Conservation (phyloP, 768 basidiomycete genomes). For the Boletus coccyginus region DNA sequence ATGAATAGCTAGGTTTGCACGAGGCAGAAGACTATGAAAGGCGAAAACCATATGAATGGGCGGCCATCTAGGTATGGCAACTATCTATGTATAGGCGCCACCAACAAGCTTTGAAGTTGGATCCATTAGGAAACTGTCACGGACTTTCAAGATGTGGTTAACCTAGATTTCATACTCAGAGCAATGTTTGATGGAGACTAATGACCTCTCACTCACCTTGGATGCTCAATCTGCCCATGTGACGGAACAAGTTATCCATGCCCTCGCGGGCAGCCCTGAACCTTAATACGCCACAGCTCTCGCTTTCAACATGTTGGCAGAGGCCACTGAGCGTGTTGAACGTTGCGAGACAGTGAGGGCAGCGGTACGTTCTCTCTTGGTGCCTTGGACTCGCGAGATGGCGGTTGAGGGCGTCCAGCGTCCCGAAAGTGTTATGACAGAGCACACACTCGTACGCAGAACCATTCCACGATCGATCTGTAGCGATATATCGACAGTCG, state of each 20-base stretch:
- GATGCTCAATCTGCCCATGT: conserved; percentile 14
- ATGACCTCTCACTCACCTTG: conserved; percentile 6
- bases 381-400: conserved; percentile 66
- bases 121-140: conserved; percentile 14
- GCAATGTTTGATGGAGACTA: not conserved
- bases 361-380: conserved; percentile 49
- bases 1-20: conserved; percentile 12
- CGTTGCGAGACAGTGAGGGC: conserved; percentile 47
- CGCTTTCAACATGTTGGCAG: conserved; percentile 65
- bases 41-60: conserved; percentile 15
- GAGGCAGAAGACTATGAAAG: conserved; percentile 14
- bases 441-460: conserved; percentile 59
- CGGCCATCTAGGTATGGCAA: conserved; percentile 17
- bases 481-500: conserved; percentile 24
- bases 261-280: conserved; percentile 42
- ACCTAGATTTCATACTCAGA: conserved; percentile 16
- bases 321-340: conserved; percentile 57
- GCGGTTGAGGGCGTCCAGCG: conserved; percentile 49
- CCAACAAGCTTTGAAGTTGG: conserved; percentile 8
- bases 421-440: conserved; percentile 44
- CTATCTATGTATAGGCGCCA: conserved; percentile 7
- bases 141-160: conserved; percentile 24
- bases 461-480: conserved; percentile 41
- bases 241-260: conserved; percentile 35
- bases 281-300: conserved; percentile 51